Base-by-base conservation (phyloP, 192 early-diverging fungal genomes). In the Podila epigama region DNA sequence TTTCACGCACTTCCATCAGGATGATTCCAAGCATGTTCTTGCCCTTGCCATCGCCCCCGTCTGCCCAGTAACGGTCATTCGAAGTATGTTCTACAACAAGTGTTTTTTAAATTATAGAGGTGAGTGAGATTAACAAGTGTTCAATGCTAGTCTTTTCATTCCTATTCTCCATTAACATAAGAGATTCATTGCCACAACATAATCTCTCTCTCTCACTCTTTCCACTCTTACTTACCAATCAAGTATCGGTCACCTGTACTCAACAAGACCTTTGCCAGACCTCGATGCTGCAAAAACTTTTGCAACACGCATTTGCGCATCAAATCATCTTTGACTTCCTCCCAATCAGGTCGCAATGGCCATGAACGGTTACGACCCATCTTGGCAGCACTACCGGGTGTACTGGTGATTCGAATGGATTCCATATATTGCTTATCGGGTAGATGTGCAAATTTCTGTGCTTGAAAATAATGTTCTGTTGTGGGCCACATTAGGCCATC, bases 391-490 rank as follows among this genome's bases (percentile, higher is more conserved):
- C 64, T 65, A 3, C 84, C 39, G 0, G 86, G 70, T 0, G 66
- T 57, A 1, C 55, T 22, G 0, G 61, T 28, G 0, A 39, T 37
- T 5, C 79, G 72, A 29, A 83, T 68, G 39, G 56, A 34, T 39
- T 78, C 58, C 0, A 68, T 66, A 55, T 75, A 71, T 37, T 80
- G 13, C 7, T 57, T 16, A 36, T 57, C 62, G 1, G 55, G 35
- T 5, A 59, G 10, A 16, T 63, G 63, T 0, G 67, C 67, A 72
- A 81, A 82, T 69, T 71, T 72, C 65, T 66, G 64, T 25, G 69
- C 81, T 58, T 82, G 81, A 42, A 80, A 84, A 48, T 84, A 84
- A 48, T 84, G 80, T 37, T 84, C 82, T 3, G 82, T 81, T 4
- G 80, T 79, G 4, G 73, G 79, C 75, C 80, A 84, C 34, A 37